Conservation (phyloP, 1,284 basidiomycete species). For the Sphagnurus paluster region DNA sequence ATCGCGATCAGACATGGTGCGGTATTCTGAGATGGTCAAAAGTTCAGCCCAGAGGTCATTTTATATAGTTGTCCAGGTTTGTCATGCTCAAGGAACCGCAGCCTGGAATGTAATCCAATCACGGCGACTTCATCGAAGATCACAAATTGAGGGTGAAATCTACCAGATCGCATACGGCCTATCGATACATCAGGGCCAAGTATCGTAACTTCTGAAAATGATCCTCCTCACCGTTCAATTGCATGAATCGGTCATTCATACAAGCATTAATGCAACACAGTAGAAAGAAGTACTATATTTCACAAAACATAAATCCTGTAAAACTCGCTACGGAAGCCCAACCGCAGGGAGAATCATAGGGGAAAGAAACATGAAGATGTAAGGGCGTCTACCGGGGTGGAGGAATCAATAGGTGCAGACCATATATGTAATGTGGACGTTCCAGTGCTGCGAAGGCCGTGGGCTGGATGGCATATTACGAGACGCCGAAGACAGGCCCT, state of each 20-base stretch:
- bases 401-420: constrained; percentile 23
- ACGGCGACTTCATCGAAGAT: neutral
- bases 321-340: constrained; percentile 17
- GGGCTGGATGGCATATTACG: constrained; percentile 15
- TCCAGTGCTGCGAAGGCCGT: constrained; percentile 16
- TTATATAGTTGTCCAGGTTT: neutral
- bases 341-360: constrained; percentile 13
- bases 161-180: constrained; percentile 1
- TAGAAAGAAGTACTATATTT: constrained; percentile 25
- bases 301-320: constrained; percentile 22
- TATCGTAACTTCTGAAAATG: constrained; percentile 1
- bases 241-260: neutral
- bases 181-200: constrained; percentile 8
- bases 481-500: constrained; percentile 7
- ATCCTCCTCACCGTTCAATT: constrained; percentile 8
- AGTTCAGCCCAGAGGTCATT: neutral
- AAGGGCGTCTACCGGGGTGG: constrained; percentile 23
- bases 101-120: neutral
- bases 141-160: neutral
- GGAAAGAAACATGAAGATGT: constrained; percentile 16
- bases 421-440: constrained; percentile 22
- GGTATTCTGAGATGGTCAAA: neutral
- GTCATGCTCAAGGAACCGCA: neutral
- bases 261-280: neutral
- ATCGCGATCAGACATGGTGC: constrained; percentile 8